Base-by-base conservation (phyloP, 371 early-diverging fungal species). In the Amoeboaphelidium protococcarum region DNA sequence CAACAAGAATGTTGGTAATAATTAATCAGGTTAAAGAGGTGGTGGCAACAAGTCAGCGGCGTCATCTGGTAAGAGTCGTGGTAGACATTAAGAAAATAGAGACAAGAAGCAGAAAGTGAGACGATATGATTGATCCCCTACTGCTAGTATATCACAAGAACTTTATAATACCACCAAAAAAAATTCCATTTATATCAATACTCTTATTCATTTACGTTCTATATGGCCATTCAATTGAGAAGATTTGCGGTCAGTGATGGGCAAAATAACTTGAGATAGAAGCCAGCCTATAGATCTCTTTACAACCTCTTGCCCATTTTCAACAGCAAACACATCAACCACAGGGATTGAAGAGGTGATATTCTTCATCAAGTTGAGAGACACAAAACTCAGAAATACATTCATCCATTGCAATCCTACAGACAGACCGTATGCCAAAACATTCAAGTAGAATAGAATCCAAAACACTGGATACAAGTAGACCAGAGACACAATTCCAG, bases 1-100 rank as follows among this genome's bases (percentile, higher is more conserved):
- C 41, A 45, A 51, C 42, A 63, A 65, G 45, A 62, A 59, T 44
- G 37, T 27, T 3, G 21, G 3, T 4, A 20, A 27, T 23, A 46
- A 27, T 3, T 10, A 31, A 16, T 10, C 6, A 16, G 37, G 10
- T 31, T 10, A 31, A 16, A 31, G 16, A 16, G 37, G 16, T 16
- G 16, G 6, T 31, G 37, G 10, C 10, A 31, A 31, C 37, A 31
- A 10, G 37, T 10, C 16, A 10, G 37, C 6, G 16, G 10, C 6
- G 37, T 31, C 37, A 31, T 10, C 6, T 6, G 16, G 37, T 10
- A 31, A 31, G 37, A 31, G 37, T 16, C 37, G 16, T 31, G 37
- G 37, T 16, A 16, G 37, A 16, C 16, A 6, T 31, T 31, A 31
- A 16, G 6, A 6, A 16, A 16, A 31, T 10, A 31, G 10, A 31